phyloP scores from a whole-genome alignment of 225 moss, liverwort and hornwort genomes.

The Bryum argenteum region DNA sequence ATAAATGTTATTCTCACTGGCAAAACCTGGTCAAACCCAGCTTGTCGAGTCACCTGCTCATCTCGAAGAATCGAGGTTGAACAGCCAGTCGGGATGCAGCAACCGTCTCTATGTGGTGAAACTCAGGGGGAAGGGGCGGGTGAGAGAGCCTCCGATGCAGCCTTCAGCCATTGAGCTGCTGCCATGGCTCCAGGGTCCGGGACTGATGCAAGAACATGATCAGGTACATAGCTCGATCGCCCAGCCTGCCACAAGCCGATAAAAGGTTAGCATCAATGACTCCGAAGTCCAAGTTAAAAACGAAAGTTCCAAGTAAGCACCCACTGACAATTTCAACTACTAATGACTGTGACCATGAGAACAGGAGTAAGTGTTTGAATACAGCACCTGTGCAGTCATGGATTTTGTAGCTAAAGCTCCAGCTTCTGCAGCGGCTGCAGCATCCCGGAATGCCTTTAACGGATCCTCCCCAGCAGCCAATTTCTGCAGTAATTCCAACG shows the following conservation, averaged over 20 bases:
- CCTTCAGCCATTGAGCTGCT: constrained; percentile 78
- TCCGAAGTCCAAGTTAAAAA: background rate
- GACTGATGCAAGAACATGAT: constrained; percentile 68
- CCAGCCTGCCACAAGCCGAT: constrained; percentile 67
- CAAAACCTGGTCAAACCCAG: constrained; percentile 47
- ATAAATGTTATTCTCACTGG: constrained; percentile 48
- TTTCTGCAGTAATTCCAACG: constrained; percentile 53
- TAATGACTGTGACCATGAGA: background rate
- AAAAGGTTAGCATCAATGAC: constrained; percentile 13
- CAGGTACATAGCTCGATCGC: constrained; percentile 80
- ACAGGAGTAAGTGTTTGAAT: background rate
- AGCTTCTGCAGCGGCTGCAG: constrained; percentile 67
- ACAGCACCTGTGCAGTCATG: constrained; percentile 76
- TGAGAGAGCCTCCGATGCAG: constrained; percentile 55
- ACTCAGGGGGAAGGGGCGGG: constrained; percentile 33
- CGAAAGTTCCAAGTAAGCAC: background rate
- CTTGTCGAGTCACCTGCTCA: constrained; percentile 28
- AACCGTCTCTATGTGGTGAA: constrained; percentile 21
- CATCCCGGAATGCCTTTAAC: constrained; percentile 62
- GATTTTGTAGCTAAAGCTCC: constrained; percentile 80
- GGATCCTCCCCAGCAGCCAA: constrained; percentile 68
- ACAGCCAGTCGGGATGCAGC: constrained; percentile 25
- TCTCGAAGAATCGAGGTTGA: constrained; percentile 34
- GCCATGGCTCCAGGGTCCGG: constrained; percentile 97
- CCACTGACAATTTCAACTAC: constrained; percentile 13